phyloP scores from a whole-genome alignment of 345 rosid species.

The Eucalyptus microcorys region DNA sequence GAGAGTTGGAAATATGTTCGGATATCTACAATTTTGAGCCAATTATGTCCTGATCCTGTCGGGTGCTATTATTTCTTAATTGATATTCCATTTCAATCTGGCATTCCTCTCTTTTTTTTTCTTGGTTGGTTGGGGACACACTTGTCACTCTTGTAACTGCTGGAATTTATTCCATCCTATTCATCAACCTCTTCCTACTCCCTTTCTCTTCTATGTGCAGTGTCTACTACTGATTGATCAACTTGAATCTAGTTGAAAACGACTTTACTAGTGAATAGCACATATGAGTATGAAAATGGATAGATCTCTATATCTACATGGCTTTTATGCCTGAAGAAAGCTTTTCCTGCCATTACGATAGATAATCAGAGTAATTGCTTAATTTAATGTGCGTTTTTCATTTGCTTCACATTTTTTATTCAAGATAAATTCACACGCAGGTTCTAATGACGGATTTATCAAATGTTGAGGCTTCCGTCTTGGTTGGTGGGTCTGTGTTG shows the following conservation, averaged over 20 bases:
- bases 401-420: not conserved
- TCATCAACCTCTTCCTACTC: not conserved
- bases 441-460: conserved; percentile 85
- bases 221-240: not conserved
- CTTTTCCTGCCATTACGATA: not conserved
- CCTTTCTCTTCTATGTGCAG: not conserved
- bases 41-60: not conserved
- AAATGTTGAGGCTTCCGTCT: conserved; percentile 87
- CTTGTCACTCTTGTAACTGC: not conserved
- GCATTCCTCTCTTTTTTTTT: not conserved
- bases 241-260: not conserved
- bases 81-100: not conserved
- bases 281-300: not conserved
- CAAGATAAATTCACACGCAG: conserved; percentile 22
- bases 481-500: conserved; percentile 97
- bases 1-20: not conserved
- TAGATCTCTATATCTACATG: not conserved
- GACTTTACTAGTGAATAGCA: not conserved
- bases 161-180: not conserved
- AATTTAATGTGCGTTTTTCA: not conserved
- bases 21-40: not conserved
- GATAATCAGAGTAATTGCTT: not conserved
- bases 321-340: not conserved
- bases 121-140: not conserved
- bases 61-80: not conserved